Evolutionary conservation across 345 rosid species (phyloP).

Genomic region (Limnanthes douglasii): DNA sequence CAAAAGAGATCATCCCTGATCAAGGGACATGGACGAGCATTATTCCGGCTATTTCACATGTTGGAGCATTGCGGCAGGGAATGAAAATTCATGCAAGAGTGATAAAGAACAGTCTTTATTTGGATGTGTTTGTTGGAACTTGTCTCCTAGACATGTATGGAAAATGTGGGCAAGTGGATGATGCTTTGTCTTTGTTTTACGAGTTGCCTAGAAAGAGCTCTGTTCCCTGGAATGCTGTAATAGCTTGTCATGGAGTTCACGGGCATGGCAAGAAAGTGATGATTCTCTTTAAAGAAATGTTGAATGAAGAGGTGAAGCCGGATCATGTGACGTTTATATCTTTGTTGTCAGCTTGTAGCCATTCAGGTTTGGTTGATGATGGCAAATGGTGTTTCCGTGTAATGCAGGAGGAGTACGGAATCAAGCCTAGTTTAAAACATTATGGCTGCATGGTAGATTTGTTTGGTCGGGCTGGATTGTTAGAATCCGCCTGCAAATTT

Average conservation of each 20-base stretch:
- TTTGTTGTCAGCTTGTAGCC: constrained; percentile 45
- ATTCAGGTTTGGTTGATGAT: constrained; percentile 36
- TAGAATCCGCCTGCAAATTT: constrained; percentile 28
- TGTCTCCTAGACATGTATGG: constrained; percentile 49
- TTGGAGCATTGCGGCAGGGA: constrained; percentile 43
- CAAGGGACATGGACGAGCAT: constrained; percentile 52
- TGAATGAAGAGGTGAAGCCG: constrained; percentile 26
- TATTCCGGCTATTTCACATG: constrained; percentile 36
- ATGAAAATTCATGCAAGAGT: constrained; percentile 31
- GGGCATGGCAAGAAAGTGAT: constrained; percentile 37
- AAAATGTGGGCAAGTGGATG: constrained; percentile 38
- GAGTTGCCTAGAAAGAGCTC: constrained; percentile 25
- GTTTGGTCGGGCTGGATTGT: constrained; percentile 35
- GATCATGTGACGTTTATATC: constrained; percentile 47
- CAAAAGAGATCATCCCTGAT: constrained; percentile 19
- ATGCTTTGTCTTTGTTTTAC: constrained; percentile 28
- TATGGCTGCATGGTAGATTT: constrained; percentile 59
- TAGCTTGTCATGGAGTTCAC: constrained; percentile 36
- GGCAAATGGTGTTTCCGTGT: constrained; percentile 33
- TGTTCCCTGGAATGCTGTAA: constrained; percentile 45
- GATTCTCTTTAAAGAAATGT: constrained; percentile 32
- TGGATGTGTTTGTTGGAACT: constrained; percentile 32
- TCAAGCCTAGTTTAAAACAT: constrained; percentile 37
- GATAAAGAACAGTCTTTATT: constrained; percentile 19
- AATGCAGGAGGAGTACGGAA: constrained; percentile 28